A percentile compares a stretch with the other conserved stretches of the same genome.
Evolutionary conservation across 2,329 filamentous ascomycete species (phyloP).

Genomic region (Clonostachys chloroleuca): DNA sequence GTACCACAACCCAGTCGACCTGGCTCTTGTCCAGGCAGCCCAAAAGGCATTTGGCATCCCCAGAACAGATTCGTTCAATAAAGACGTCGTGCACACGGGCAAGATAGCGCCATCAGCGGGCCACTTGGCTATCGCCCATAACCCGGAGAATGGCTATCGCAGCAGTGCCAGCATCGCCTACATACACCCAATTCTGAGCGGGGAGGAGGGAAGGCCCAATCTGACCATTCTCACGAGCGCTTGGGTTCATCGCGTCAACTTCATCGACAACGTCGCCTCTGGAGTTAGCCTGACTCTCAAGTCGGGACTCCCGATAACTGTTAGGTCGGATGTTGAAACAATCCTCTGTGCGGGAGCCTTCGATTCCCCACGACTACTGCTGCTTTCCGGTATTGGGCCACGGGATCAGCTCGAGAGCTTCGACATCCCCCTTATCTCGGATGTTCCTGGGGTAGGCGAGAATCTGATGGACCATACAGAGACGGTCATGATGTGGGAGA

Average conservation of each 20-base stretch:
- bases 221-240: constrained; percentile 82
- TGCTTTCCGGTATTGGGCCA: constrained; percentile 54
- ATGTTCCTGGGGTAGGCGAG: constrained; percentile 56
- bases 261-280: constrained; percentile 63
- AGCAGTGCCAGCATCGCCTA: constrained; percentile 91
- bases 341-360: constrained; percentile 77
- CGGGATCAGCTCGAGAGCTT: constrained; percentile 46
- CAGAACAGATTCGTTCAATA: constrained; percentile 78
- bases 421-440: constrained; percentile 47
- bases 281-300: constrained; percentile 64
- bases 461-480: constrained; percentile 59
- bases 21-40: constrained; percentile 84
- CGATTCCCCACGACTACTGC: constrained; percentile 68
- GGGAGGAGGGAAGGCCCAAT: constrained; percentile 78
- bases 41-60: constrained; percentile 76
- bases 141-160: constrained; percentile 79
- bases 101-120: constrained; percentile 75
- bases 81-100: constrained; percentile 67
- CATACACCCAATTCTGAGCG: constrained; percentile 84
- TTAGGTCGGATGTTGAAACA: constrained; percentile 69
- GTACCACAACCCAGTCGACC: constrained; percentile 85
- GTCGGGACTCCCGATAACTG: constrained; percentile 44
- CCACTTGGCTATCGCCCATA: constrained; percentile 89
- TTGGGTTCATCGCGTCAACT: constrained; percentile 79
- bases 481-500: constrained; percentile 66